These are phyloP conservation scores for Aschersonia sp. DNA, from an alignment of 2,329 filamentous ascomycete genomes.

Conservation along the genomic window DNA sequence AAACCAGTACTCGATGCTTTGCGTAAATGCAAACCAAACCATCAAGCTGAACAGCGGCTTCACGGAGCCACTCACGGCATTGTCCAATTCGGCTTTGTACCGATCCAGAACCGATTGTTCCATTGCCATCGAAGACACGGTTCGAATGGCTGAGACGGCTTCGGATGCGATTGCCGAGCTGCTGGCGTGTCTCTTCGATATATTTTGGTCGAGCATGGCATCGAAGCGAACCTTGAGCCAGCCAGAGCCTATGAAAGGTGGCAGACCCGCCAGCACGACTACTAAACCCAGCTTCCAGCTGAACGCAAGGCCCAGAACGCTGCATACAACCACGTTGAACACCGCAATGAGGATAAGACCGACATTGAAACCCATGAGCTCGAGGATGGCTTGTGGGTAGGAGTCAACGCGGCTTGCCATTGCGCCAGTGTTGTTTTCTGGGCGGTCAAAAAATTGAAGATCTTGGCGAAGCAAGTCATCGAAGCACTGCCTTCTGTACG, in stretches of 20 bases:
- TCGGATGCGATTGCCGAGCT: constrained; percentile 30
- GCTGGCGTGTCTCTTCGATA: constrained; percentile 17
- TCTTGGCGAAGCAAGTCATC: constrained; percentile 22
- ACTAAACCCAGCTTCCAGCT: constrained; percentile 35
- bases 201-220: constrained; percentile 20
- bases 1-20: constrained; percentile 22
- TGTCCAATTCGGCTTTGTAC: constrained; percentile 16
- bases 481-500: constrained; percentile 17
- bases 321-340: constrained; percentile 21
- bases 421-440: constrained; percentile 24
- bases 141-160: constrained; percentile 22
- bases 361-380: constrained; percentile 27
- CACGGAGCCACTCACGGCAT: constrained; percentile 13
- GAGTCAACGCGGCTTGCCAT: constrained; percentile 20
- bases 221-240: constrained; percentile 25
- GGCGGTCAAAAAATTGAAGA: constrained; percentile 25
- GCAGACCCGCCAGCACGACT: constrained; percentile 26
- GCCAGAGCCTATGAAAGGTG: constrained; percentile 20
- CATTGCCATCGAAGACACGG: constrained; percentile 26
- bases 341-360: constrained; percentile 22
- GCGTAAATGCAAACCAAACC: constrained; percentile 21
- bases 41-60: constrained; percentile 18
- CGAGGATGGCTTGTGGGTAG: constrained; percentile 22
- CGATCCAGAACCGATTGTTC: constrained; percentile 18
- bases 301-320: constrained; percentile 26